Evolutionary conservation across 2,329 filamentous ascomycete species (phyloP), one percentile per base, ranked within the genome.

Genomic region (Fusarium pseudoanthophilum): DNA sequence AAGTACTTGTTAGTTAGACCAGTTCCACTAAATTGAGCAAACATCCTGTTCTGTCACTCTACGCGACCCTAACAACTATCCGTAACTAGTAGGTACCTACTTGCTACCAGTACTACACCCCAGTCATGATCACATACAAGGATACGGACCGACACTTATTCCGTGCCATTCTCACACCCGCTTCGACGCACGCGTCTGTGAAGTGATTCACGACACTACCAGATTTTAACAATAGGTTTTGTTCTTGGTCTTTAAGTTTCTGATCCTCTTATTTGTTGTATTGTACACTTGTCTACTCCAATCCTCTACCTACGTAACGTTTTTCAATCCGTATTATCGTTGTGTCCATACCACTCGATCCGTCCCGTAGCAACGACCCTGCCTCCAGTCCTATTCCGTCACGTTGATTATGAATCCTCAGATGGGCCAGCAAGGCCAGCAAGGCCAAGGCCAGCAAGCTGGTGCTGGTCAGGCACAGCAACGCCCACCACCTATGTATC

Each of bases 401-500:
- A 34, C 32, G 40, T 20, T 32, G 34, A 69, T 49, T 57, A 78
- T 78, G 77, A 78, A 78, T 42, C 46, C 58, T n/a, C 77, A 78
- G 55, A 75, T 75, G 66, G 74, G 68, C 60, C 76, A 78, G 62
- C 76, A 76, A 63, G 73, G 65, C 73, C 75, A 26, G 26, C 26
- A 75, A 59, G 71, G 61, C 36, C 75, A 75, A 61, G 73, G 71
- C 75, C 76, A 74, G 67, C 75, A 77, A 52, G 74, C 67, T 55
- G 57, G 75, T 60, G 74, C 69, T 28, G 64, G 73, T 51, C 75
- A 75, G 65, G 67, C 67, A 34, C 76, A 77, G 28, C 67, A 71
- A 30, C 78, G 78, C 14, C 78, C 77, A 15, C 76, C 79, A 5
- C 82, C 83, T 4, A 85, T 88, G 80, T 88, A 87, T 39, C 83